Percentiles rank a stretch among this genome's conserved stretches.
These are phyloP conservation scores for Monilinia aucupariae DNA, from an alignment of 2,329 filamentous ascomycete genomes.

Conservation along the genomic window DNA sequence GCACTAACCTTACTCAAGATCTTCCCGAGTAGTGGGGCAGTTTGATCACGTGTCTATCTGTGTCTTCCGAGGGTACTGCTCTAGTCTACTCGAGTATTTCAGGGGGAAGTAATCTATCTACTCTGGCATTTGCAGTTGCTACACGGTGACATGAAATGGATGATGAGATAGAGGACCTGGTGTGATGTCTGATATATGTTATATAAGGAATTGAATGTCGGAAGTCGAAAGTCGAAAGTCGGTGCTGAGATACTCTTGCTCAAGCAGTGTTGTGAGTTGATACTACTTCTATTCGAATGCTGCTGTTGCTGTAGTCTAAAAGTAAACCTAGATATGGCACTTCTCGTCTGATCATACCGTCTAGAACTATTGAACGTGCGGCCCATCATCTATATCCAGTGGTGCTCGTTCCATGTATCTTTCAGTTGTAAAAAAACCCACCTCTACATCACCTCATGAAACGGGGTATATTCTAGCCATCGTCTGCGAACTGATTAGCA, in stretches of 20 bases:
- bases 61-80: background rate
- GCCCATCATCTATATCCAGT: background rate
- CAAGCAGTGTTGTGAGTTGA: no score
- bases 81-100: no score
- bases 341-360: background rate
- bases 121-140: background rate
- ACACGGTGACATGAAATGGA: background rate
- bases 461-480: conserved; percentile 24
- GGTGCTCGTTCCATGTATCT: background rate
- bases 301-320: no score
- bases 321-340: background rate
- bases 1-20: conserved; percentile 11
- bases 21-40: conserved; percentile 7
- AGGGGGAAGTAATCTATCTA: background rate
- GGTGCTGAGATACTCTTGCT: no score
- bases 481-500: conserved; percentile 17
- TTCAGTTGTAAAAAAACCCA: background rate
- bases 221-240: background rate
- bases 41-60: background rate
- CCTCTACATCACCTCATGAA: background rate
- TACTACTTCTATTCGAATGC: background rate
- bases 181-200: no score
- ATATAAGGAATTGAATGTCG: background rate
- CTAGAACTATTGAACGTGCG: background rate
- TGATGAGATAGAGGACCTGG: background rate